Evolutionary conservation across 139 green algal species (phyloP).

Genomic region (Chlamydomonas incerta): DNA sequence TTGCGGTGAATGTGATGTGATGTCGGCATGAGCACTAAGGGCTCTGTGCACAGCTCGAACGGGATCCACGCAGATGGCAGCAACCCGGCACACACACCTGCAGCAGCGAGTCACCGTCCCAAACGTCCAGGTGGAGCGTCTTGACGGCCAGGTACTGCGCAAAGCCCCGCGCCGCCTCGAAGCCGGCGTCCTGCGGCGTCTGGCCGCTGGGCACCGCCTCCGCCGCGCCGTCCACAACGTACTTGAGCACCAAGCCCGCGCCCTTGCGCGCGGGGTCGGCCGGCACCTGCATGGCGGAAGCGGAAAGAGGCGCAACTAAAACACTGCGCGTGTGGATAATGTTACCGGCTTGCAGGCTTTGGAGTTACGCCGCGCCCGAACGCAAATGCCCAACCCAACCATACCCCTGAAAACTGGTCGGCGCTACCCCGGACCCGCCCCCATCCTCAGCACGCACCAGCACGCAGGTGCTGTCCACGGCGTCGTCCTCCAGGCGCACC

Average conservation of each 20-base stretch:
- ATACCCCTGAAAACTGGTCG: too few relatives aligned
- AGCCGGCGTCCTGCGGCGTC: conserved; percentile 48
- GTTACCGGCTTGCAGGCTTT: too few relatives aligned
- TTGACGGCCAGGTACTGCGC: conserved; percentile 63
- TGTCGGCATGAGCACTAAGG: too few relatives aligned
- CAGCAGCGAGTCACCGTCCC: conserved; percentile 75
- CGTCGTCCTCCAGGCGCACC: conserved; percentile 15
- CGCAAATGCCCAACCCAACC: too few relatives aligned
- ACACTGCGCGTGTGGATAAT: too few relatives aligned
- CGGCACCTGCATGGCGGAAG: conserved; percentile 4
- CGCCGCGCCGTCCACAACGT: conserved; percentile 56
- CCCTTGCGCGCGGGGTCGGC: conserved; percentile 54
- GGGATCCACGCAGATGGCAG: neutral
- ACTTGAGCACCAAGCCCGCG: conserved; percentile 57
- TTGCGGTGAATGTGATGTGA: too few relatives aligned
- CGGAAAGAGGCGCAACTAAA: too few relatives aligned
- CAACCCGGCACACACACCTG: conserved; percentile 49
- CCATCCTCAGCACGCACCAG: conserved; percentile 37
- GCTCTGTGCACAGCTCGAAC: too few relatives aligned
- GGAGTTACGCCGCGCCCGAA: too few relatives aligned
- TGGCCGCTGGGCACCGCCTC: conserved; percentile 47
- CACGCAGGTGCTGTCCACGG: conserved; percentile 42
- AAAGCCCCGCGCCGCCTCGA: conserved; percentile 64
- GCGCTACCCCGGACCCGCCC: too few relatives aligned
- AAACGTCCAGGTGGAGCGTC: conserved; percentile 73